phyloP scores from a whole-genome alignment of 116 monocot species.

The Papilionanthe hybrid region DNA sequence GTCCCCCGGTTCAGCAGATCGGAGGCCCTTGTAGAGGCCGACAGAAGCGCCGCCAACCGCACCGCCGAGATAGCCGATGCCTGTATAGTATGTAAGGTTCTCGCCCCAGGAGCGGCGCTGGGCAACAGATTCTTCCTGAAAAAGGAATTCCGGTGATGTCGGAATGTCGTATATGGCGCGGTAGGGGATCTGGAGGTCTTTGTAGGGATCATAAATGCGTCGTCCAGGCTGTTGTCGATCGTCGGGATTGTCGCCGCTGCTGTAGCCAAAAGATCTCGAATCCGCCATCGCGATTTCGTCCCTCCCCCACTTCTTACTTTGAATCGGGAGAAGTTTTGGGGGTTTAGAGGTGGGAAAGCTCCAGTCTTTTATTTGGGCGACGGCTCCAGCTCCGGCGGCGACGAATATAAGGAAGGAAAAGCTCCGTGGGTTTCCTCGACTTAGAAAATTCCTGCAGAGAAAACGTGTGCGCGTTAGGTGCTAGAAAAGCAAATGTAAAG shows the following conservation, averaged over 20 bases:
- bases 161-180: conserved; percentile 21
- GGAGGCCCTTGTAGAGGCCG: conserved; percentile 12
- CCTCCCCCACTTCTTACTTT: background rate
- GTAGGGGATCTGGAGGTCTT: conserved; percentile 30
- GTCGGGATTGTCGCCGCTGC: background rate
- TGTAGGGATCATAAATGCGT: conserved; percentile 13
- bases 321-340: background rate
- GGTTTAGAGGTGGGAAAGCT: background rate
- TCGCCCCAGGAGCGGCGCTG: conserved; percentile 37
- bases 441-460: too few species aligned
- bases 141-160: conserved; percentile 35
- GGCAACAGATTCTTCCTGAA: conserved; percentile 25
- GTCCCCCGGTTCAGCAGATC: conserved; percentile 19
- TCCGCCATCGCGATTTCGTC: background rate
- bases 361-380: background rate
- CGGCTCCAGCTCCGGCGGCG: background rate
- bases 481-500: too few species aligned
- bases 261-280: background rate
- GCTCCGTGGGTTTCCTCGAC: too few species aligned
- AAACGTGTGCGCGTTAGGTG: too few species aligned
- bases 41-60: conserved; percentile 15
- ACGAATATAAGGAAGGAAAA: too few species aligned
- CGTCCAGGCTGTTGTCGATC: background rate
- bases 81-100: conserved; percentile 41
- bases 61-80: conserved; percentile 26